Evolutionary conservation across 345 rosid species (phyloP).

Genomic region (Chamaenerion angustifolium): DNA sequence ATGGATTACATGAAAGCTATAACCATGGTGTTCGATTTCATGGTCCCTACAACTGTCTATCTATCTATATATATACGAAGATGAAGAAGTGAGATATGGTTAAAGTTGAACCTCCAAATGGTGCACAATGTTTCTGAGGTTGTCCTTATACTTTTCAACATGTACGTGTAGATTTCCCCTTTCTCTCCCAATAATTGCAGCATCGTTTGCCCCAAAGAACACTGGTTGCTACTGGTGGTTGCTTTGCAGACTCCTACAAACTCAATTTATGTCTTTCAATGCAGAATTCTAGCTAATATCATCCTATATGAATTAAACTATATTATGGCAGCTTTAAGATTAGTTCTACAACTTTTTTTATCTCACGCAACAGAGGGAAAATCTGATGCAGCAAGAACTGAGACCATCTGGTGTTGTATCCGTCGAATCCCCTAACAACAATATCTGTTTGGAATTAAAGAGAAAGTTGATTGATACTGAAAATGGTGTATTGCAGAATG

Average conservation of each 20-base stretch:
- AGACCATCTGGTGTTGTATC: conserved; percentile 89
- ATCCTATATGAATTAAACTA: too few species aligned
- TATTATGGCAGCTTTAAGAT: too few species aligned
- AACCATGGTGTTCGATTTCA: too few species aligned
- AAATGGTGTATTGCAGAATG: too few species aligned
- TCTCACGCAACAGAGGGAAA: conserved; percentile 49
- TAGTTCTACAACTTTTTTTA: too few species aligned
- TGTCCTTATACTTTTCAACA: conserved; percentile 53
- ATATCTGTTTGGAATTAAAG: too few species aligned
- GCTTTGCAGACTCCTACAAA: conserved; percentile 29
- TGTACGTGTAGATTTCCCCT: conserved; percentile 69
- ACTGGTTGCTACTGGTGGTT: conserved; percentile 51
- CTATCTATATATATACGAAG: too few species aligned
- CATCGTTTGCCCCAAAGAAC: conserved; percentile 91
- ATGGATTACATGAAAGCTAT: too few species aligned
- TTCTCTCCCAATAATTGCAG: conserved; percentile 58
- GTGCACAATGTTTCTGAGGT: conserved; percentile 44
- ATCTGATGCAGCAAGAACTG: conserved; percentile 58
- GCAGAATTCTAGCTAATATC: background rate
- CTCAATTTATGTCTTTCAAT: background rate
- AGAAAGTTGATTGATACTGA: too few species aligned
- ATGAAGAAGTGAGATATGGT: too few species aligned
- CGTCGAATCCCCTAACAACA: conserved; percentile 75
- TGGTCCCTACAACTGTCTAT: too few species aligned
- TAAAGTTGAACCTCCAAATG: conserved; percentile 54